A percentile compares a stretch with the other conserved stretches of the same genome.
These are phyloP conservation scores for Sporodiniella umbellata DNA, from an alignment of 371 early-diverging fungal genomes.

Conservation along the genomic window DNA sequence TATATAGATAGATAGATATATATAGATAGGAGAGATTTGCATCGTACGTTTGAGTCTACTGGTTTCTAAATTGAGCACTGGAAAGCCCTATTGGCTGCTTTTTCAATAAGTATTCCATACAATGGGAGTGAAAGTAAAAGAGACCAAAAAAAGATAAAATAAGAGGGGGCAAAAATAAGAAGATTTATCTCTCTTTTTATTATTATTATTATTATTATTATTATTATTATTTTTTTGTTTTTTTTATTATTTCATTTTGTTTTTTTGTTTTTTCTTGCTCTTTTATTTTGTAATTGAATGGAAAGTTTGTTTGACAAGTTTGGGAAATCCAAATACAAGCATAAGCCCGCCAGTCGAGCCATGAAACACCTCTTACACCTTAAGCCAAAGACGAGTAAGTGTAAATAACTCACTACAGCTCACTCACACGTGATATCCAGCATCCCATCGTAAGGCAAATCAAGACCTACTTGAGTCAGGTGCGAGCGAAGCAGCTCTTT, in stretches of 20 bases:
- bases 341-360: not conserved
- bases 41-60: not conserved
- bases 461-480: constrained; percentile 24
- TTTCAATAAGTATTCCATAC: no score
- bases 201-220: not conserved
- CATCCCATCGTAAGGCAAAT: not conserved
- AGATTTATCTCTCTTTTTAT: not conserved
- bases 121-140: no score
- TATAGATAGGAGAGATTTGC: not conserved
- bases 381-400: constrained; percentile 1
- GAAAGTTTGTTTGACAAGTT: not conserved
- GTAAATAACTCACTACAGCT: not conserved
- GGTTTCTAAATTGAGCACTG: no score
- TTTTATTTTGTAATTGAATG: not conserved
- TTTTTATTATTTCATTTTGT: not conserved
- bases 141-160: no score
- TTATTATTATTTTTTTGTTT: not conserved
- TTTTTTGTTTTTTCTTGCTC: not conserved
- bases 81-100: no score
- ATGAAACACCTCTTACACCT: not conserved
- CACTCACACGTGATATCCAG: no score
- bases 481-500: constrained; percentile 14
- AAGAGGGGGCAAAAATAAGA: no score
- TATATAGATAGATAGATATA: not conserved
- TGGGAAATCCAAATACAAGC: not conserved